Conservation (phyloP, 257 asterid species). For the Jacaranda mimosifolia region DNA sequence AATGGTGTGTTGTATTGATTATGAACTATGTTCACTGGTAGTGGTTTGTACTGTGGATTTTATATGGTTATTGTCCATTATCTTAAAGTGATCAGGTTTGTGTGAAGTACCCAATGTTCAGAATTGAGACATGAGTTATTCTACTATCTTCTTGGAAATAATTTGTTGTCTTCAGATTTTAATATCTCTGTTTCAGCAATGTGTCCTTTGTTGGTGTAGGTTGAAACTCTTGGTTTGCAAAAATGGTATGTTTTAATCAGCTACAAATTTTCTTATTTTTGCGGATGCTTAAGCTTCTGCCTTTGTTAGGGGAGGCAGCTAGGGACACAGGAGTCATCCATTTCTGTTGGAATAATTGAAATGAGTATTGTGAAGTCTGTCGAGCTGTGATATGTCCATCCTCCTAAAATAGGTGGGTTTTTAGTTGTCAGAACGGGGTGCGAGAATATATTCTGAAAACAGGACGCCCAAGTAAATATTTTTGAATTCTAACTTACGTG, state of each 20-base stretch:
- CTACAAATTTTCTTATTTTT: not conserved
- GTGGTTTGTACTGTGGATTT: conserved; percentile 1
- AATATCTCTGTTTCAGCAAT: not conserved
- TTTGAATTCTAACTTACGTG: too few species aligned
- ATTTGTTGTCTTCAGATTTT: not conserved
- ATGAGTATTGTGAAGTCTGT: too few species aligned
- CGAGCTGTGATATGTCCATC: too few species aligned
- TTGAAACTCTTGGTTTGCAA: not conserved
- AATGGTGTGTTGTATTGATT: conserved; percentile 16
- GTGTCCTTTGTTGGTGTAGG: not conserved
- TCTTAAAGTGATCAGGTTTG: too few species aligned
- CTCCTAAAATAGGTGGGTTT: too few species aligned
- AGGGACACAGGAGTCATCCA: not conserved
- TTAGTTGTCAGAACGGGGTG: not conserved
- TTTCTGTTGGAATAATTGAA: too few species aligned
- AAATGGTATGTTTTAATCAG: not conserved
- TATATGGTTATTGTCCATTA: not conserved
- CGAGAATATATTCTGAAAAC: too few species aligned
- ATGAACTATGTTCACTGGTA: conserved; percentile 1
- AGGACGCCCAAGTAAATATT: too few species aligned
- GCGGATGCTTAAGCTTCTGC: not conserved
- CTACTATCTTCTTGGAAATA: not conserved
- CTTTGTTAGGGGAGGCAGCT: not conserved
- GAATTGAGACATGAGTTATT: too few species aligned
- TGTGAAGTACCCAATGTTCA: too few species aligned